A percentile compares a stretch with the other conserved stretches of the same genome.
phyloP scores from a whole-genome alignment of 2,329 filamentous ascomycete genomes.

The Malbranchea zuffiana region DNA sequence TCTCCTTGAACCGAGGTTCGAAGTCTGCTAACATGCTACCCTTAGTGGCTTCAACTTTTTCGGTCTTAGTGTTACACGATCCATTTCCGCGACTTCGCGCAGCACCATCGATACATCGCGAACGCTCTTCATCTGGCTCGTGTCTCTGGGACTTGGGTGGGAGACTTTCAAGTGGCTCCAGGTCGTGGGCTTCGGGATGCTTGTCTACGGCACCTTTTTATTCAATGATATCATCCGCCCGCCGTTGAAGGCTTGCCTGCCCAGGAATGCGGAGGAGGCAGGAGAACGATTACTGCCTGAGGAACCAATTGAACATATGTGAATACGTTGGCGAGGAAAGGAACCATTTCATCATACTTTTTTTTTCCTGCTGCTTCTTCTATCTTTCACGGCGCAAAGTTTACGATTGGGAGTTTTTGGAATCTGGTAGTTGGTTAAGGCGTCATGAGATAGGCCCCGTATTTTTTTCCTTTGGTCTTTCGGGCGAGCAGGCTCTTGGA shows the following conservation, averaged over 20 bases:
- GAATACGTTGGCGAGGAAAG: conserved; percentile 12
- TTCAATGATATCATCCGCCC: conserved; percentile 91
- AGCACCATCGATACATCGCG: conserved; percentile 96
- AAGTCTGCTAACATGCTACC: conserved; percentile 4
- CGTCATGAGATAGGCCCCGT: no score
- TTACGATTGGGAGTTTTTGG: no score
- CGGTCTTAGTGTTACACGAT: conserved; percentile 81
- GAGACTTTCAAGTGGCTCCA: conserved; percentile 97
- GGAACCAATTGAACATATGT: conserved; percentile 67
- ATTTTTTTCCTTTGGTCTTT: no score
- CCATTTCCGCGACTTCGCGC: conserved; percentile 80
- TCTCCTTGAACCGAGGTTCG: background rate
- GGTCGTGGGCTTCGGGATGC: conserved; percentile 71
- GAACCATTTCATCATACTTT: background rate
- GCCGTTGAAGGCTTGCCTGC: conserved; percentile 59
- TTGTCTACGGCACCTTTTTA: conserved; percentile 93
- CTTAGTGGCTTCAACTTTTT: conserved; percentile 95
- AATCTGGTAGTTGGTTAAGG: no score
- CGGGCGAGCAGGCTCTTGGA: no score
- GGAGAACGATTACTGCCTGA: conserved; percentile 54
- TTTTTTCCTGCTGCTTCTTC: background rate
- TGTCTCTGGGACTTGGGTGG: conserved; percentile 87
- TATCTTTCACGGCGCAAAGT: background rate
- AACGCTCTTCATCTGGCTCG: conserved; percentile 96
- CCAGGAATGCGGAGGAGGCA: conserved; percentile 37